Base-by-base conservation (phyloP, 2,329 filamentous ascomycete species). In the Fusarium palustre region DNA sequence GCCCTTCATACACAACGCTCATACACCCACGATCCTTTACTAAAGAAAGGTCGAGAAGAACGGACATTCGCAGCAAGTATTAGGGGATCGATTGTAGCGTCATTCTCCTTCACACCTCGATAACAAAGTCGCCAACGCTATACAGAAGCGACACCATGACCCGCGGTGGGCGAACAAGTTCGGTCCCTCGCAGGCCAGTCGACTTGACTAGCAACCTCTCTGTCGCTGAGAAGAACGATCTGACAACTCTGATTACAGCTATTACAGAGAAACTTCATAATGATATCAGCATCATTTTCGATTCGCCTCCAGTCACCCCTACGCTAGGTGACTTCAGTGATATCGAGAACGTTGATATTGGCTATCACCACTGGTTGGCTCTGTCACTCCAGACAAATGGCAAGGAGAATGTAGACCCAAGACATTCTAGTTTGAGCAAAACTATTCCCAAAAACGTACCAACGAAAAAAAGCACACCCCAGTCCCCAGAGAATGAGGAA, bases 231-330 rank as follows among this genome's bases (percentile, higher is more conserved):
- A 84, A 81, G 69, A 79, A 80, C 33, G 86, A 89, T 59, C 76
- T 90, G 41, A 77, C 80, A n/a, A 79, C 81, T 5, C 80, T 90
- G 15, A 77, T 87, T 59, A 80, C 76, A 28, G 81, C 82, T 46
- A 85, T 88, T 65, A 85, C 84, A 36, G 87, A 89, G 49, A 81
- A 81, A 38, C 87, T 90, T 80, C 81, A 85, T 58, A 82, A 81
- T 53, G 82, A 87, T 41, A 80, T 89, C 60, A 80, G 76, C 65
- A 81, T 82, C 53, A 81, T 82, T 60, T 89, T 90, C 67, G 85
- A 88, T 68, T 81, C 79, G 8, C 79, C 83, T 24, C 77, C 78
- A 18, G 73, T 76, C 34, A 75, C 77, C 10, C 76, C 79, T 22
- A 69, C 78, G 38, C 58, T 74, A 6, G 72, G 64, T 20, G 76